Percentiles rank a stretch among this genome's conserved stretches.
These are phyloP conservation scores for Pythium dissotocum DNA, from an alignment of 352 stramenopile genomes.

Conservation along the genomic window DNA sequence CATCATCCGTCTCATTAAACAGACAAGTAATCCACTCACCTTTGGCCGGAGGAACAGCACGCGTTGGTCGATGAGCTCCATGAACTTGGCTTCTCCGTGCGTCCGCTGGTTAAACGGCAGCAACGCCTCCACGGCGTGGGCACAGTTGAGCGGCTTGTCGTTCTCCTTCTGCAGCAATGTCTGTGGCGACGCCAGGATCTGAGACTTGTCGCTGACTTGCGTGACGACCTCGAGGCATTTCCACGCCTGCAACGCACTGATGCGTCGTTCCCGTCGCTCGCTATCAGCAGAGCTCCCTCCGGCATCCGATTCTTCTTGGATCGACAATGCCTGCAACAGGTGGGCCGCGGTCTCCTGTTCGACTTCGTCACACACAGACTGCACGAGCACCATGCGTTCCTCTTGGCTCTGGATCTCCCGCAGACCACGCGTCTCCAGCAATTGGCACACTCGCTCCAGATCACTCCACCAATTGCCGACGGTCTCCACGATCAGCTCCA, in stretches of 20 bases:
- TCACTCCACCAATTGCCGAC: constrained; percentile 78
- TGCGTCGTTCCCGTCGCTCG: constrained; percentile 9
- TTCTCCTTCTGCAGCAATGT: constrained; percentile 43
- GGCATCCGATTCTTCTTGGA: constrained; percentile 38
- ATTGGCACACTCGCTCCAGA: constrained; percentile 42
- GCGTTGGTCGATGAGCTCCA: constrained; percentile 56
- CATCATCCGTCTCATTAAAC: not conserved
- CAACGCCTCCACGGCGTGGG: constrained; percentile 52
- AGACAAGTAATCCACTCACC: constrained; percentile 25
- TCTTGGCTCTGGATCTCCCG: constrained; percentile 5
- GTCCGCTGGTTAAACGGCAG: constrained; percentile 58
- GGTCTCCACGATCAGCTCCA: constrained; percentile 36
- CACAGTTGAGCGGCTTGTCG: constrained; percentile 46
- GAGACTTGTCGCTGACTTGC: constrained; percentile 32
- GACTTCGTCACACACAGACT: constrained; percentile 45
- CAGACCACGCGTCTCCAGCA: constrained; percentile 29
- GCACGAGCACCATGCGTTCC: constrained; percentile 46
- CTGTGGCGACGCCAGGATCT: constrained; percentile 42
- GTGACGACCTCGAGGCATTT: constrained; percentile 64
- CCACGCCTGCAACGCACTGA: constrained; percentile 65
- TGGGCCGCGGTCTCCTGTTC: constrained; percentile 29
- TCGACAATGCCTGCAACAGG: constrained; percentile 39
- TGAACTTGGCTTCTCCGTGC: constrained; percentile 64
- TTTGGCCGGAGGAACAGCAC: constrained; percentile 68
- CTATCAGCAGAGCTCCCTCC: not conserved